Percentiles rank a stretch among this genome's conserved stretches.
These are phyloP conservation scores for Usnea hakonensis DNA, from an alignment of 495 filamentous ascomycete genomes.

Conservation along the genomic window DNA sequence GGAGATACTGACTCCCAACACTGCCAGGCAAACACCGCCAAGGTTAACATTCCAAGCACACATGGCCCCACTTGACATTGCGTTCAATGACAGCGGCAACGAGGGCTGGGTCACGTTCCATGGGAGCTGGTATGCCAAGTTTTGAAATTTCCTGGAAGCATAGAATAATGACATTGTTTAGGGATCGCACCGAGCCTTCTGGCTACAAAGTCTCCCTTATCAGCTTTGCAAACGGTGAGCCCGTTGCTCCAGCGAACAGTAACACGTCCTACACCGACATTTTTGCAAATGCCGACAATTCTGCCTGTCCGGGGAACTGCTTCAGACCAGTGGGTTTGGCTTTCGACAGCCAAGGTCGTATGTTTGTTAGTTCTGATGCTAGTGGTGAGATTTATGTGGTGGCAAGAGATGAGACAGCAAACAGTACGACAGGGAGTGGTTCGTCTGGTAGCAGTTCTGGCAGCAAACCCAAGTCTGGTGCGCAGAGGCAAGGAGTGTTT, in stretches of 20 bases:
- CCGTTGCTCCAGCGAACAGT: constrained; percentile 35
- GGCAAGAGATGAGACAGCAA: constrained; percentile 16
- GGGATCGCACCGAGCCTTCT: constrained; percentile 41
- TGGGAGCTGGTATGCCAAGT: constrained; percentile 40
- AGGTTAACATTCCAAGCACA: constrained; percentile 52
- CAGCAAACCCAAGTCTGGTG: constrained; percentile 3
- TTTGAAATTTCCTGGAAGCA: neutral
- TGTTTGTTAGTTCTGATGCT: constrained; percentile 51
- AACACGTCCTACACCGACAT: constrained; percentile 40
- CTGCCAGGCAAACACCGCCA: constrained; percentile 39
- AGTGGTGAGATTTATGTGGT: constrained; percentile 54
- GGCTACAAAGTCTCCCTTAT: constrained; percentile 51
- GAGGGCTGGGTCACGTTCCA: constrained; percentile 47
- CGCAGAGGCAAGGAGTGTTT: neutral
- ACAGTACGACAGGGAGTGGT: constrained; percentile 1
- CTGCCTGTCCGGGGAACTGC: constrained; percentile 41
- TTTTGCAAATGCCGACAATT: constrained; percentile 40
- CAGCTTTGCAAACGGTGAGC: constrained; percentile 36
- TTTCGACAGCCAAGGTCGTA: constrained; percentile 37
- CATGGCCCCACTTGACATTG: constrained; percentile 54
- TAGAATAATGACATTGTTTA: constrained; percentile 9
- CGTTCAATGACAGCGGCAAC: constrained; percentile 38
- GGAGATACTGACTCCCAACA: too few species aligned
- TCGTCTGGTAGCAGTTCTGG: constrained; percentile 1
- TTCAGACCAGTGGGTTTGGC: constrained; percentile 50